Conservation (phyloP, 345 rosid species). For the Aegle marmelos region DNA sequence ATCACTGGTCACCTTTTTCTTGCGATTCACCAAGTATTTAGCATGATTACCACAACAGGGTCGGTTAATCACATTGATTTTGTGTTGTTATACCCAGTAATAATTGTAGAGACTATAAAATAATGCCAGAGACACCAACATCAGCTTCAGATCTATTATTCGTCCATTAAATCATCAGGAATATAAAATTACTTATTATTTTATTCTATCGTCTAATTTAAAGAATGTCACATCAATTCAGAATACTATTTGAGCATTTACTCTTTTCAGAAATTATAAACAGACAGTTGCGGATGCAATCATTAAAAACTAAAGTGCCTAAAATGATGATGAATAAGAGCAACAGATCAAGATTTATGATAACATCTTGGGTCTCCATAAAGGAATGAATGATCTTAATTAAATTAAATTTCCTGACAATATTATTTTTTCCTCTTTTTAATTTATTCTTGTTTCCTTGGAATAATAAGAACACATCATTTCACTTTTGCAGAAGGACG, state of each 20-base stretch:
- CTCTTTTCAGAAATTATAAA: not conserved
- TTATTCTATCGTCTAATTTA: too few relatives aligned
- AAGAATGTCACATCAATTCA: too few relatives aligned
- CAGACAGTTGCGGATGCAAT: slow-evolving; percentile 30
- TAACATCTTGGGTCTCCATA: slow-evolving; percentile 9
- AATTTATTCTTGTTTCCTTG: not conserved
- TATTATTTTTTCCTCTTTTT: not conserved
- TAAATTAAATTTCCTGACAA: not conserved
- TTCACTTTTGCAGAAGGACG: not conserved
- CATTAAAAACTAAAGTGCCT: slow-evolving; percentile 40
- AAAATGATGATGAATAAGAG: slow-evolving; percentile 10
- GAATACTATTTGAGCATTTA: too few relatives aligned
- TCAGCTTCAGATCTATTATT: too few relatives aligned
- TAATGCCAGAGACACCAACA: too few relatives aligned
- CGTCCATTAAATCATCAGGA: too few relatives aligned
- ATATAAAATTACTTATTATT: too few relatives aligned
- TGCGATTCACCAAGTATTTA: slow-evolving; percentile 3
- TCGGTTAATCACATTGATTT: not conserved
- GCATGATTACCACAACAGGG: not conserved
- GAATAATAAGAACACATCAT: not conserved
- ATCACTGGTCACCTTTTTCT: not conserved
- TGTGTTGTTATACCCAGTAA: not conserved
- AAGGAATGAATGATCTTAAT: not conserved
- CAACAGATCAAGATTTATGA: slow-evolving; percentile 17
- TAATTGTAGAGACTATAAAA: not conserved